Conservation (phyloP, 345 rosid genomes). For the Syzygium jambos region DNA sequence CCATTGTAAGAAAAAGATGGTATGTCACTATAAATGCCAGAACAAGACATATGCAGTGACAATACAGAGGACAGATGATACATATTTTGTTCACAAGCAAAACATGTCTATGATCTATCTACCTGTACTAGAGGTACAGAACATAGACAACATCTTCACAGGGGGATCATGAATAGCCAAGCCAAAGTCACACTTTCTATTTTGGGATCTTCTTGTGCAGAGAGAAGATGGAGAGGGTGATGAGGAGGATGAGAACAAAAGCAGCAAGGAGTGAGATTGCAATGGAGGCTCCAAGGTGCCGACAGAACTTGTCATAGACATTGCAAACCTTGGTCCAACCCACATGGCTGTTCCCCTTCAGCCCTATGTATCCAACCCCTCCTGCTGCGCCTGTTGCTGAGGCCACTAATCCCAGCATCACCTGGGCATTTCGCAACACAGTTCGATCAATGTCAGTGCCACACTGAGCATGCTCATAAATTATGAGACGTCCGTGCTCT, state of each 20-base stretch:
- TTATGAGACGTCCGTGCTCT: not conserved
- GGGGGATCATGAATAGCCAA: not conserved
- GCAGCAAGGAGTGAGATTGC: conserved; percentile 44
- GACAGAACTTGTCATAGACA: conserved; percentile 53
- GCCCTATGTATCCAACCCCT: conserved; percentile 58
- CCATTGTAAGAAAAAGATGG: not conserved
- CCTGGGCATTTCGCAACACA: conserved; percentile 19
- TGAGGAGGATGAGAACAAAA: conserved; percentile 47
- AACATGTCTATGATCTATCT: not conserved
- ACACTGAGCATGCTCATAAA: not conserved
- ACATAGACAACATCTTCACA: not conserved
- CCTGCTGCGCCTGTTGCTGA: conserved; percentile 77
- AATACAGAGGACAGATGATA: not conserved
- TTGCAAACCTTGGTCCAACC: conserved; percentile 52
- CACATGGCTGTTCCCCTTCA: conserved; percentile 51
- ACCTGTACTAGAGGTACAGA: not conserved
- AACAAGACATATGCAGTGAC: not conserved
- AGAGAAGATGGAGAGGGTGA: conserved; percentile 34
- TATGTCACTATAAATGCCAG: not conserved
- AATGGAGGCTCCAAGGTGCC: conserved; percentile 32
- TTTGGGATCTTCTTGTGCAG: conserved; percentile 27
- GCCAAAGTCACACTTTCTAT: not conserved
- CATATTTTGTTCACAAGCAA: not conserved
- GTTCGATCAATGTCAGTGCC: not conserved
- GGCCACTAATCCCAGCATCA: conserved; percentile 63